These are phyloP conservation scores for Yamadazyma buinensis DNA, from an alignment of 1,139 yeast species.

Conservation along the genomic window DNA sequence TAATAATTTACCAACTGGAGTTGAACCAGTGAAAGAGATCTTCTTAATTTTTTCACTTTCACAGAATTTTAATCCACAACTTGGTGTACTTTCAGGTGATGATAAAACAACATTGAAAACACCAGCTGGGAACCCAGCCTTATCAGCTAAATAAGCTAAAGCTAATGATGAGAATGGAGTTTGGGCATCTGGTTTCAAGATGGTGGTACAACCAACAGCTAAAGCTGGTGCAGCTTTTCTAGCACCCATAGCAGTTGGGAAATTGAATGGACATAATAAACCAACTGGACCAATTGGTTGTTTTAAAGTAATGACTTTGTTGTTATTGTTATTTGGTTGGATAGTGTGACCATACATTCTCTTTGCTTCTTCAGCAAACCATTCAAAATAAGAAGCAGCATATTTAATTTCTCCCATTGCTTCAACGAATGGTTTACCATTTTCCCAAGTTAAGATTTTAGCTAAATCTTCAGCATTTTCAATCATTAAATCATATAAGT, in stretches of 20 bases:
- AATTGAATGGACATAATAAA: constrained; percentile 46
- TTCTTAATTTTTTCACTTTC: constrained; percentile 40
- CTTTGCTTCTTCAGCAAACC: constrained; percentile 45
- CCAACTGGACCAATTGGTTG: constrained; percentile 51
- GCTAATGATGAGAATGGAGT: constrained; percentile 45
- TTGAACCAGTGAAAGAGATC: constrained; percentile 57
- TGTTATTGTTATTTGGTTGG: constrained; percentile 36
- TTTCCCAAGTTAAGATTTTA: constrained; percentile 39
- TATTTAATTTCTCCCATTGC: constrained; percentile 41
- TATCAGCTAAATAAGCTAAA: constrained; percentile 38
- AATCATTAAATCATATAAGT: constrained; percentile 42
- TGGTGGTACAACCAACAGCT: constrained; percentile 48
- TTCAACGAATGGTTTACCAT: constrained; percentile 40
- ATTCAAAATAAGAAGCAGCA: constrained; percentile 43
- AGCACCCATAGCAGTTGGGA: constrained; percentile 48
- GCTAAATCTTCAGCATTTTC: constrained; percentile 44
- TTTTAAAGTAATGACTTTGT: constrained; percentile 37
- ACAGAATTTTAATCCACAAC: constrained; percentile 29
- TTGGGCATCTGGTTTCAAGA: constrained; percentile 45
- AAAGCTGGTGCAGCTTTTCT: constrained; percentile 47
- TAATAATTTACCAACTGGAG: constrained; percentile 50
- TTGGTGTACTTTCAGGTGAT: constrained; percentile 35
- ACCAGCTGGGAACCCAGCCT: constrained; percentile 46
- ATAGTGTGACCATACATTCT: constrained; percentile 40
- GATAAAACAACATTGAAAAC: constrained; percentile 38